Evolutionary conservation across 2,329 filamentous ascomycete species (phyloP), one percentile per base, ranked within the genome.

Genomic region (Fusarium palustre): DNA sequence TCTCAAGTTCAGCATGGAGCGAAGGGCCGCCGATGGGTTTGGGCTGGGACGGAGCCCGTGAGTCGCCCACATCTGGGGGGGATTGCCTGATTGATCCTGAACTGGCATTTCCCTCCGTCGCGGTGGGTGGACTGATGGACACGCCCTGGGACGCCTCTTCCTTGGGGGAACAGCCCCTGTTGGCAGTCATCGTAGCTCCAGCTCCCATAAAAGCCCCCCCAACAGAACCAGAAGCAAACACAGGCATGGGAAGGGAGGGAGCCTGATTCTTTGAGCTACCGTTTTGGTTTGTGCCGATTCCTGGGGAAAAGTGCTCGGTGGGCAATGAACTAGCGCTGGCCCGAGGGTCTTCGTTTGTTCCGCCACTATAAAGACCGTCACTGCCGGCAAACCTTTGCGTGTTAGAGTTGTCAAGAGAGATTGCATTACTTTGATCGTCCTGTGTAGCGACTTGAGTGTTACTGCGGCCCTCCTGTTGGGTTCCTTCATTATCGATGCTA

Each of bases 1-100:
- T 77, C 48, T 82, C 81, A 7, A 83, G 73, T 57, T 83, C 82
- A 5, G 74, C 74, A 68, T 72, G 45, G 70, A 76, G 57, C 63
- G 69, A 61, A 28, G 63, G 62, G 18, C 72, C 57, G 30, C 47
- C 57, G 15, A 55, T 56, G 34, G 55, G 28, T 25, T 65, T 47
- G n/a, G 46, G 28, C 43, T 61, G 48, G 12, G 48, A 55, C 6
- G 28, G 47, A 11, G 43, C n/a, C 25, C 38, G 36, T 10, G 61
- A 45, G 28, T 69, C 59, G 33, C 70, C 61, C 16, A 49, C 31
- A 8, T 43, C 60, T 18, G 67, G 64, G 6, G 56, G 57, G 1
- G 70, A 70, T 34, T 59, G 56, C 12, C 33, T 39, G 24, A 45
- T 49, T 13, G 69, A 62, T 33, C 36, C 53, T 36, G 66, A 64